A percentile compares a stretch with the other conserved stretches of the same genome.
These are phyloP conservation scores for Botrytis cinerea DNA, from an alignment of 2,329 filamentous ascomycete species.

Conservation along the genomic window DNA sequence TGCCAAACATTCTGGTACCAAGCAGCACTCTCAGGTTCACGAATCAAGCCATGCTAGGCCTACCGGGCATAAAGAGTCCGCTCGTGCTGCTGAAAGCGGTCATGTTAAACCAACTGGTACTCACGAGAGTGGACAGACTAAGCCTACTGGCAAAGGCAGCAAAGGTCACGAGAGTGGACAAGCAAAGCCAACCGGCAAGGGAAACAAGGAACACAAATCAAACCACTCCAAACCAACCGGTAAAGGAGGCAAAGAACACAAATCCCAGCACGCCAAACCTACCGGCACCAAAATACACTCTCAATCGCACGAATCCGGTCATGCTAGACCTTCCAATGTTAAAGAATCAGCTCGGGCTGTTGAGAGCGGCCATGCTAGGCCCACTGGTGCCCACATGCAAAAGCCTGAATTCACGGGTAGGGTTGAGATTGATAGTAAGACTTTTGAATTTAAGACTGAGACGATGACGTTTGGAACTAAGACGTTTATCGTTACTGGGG, in stretches of 20 bases:
- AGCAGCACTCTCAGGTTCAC: background rate
- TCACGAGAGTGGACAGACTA: background rate
- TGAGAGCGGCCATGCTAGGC: background rate
- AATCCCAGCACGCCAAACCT: background rate
- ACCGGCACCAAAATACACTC: background rate
- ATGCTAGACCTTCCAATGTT: background rate
- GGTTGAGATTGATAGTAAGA: background rate
- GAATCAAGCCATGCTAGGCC: background rate
- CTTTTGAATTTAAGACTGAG: background rate
- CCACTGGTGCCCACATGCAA: background rate
- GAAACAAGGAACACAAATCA: background rate
- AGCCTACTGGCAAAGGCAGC: background rate
- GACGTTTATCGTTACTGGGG: background rate
- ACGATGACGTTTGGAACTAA: constrained; percentile 4
- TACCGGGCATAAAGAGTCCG: background rate
- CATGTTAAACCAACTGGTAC: background rate
- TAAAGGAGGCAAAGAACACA: background rate
- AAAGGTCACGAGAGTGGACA: background rate
- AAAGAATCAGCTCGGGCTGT: background rate
- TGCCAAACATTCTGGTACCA: background rate
- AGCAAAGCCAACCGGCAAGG: background rate
- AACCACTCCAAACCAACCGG: background rate
- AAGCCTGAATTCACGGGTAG: background rate
- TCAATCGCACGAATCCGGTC: background rate
- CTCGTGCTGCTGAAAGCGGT: background rate